These are phyloP conservation scores for Fusarium denticulatum DNA, from an alignment of 2,329 filamentous ascomycete species.

Conservation along the genomic window DNA sequence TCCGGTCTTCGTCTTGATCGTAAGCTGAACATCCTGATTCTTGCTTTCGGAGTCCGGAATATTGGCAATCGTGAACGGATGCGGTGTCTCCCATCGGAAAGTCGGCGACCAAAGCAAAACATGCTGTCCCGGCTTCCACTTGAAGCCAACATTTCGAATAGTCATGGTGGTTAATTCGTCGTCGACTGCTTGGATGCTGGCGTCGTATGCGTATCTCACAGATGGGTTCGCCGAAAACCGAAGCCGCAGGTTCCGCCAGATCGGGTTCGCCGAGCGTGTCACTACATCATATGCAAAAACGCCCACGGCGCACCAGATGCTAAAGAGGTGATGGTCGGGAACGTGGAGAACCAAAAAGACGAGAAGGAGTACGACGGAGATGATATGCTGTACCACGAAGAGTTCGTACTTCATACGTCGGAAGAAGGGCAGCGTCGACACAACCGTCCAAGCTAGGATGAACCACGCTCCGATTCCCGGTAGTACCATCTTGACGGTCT, in stretches of 20 bases:
- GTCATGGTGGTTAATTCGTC: conserved; percentile 35
- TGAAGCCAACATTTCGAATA: conserved; percentile 34
- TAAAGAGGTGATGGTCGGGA: conserved; percentile 42
- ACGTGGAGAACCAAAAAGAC: conserved; percentile 40
- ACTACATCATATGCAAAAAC: conserved; percentile 41
- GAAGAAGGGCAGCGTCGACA: conserved; percentile 37
- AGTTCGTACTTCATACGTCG: conserved; percentile 44
- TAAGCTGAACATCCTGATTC: conserved; percentile 33
- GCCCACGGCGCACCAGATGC: conserved; percentile 43
- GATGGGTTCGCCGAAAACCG: conserved; percentile 22
- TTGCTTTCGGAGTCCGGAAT: conserved; percentile 9
- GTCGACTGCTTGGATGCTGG: conserved; percentile 30
- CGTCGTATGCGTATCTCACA: conserved; percentile 34
- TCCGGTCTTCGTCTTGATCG: conserved; percentile 39
- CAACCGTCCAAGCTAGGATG: conserved; percentile 39
- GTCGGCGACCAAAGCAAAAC: conserved; percentile 41
- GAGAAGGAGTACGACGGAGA: conserved; percentile 36
- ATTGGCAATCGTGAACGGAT: conserved; percentile 41
- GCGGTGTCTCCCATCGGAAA: conserved; percentile 38
- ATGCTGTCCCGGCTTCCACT: conserved; percentile 41
- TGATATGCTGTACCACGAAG: conserved; percentile 43
- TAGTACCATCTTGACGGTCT: conserved; percentile 41
- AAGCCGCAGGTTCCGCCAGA: conserved; percentile 39
- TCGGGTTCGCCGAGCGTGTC: conserved; percentile 40
- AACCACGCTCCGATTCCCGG: conserved; percentile 42